Evolutionary conservation across 805 yeast species (phyloP).

Genomic region (Yarrowia sp.): DNA sequence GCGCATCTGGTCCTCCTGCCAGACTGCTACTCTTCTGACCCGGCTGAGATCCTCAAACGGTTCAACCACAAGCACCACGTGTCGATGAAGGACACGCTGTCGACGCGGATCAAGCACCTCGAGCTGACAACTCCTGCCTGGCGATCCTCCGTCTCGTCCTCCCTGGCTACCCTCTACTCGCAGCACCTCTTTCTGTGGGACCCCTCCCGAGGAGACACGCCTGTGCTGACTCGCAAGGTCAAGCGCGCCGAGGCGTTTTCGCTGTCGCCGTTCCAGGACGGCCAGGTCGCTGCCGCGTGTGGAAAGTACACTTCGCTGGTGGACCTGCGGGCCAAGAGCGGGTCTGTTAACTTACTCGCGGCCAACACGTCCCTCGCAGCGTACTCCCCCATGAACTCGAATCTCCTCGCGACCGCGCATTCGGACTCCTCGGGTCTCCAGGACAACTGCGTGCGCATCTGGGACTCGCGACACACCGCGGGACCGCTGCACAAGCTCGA

Average conservation of each 20-base stretch:
- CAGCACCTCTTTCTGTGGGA: constrained; percentile 80
- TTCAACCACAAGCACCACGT: constrained; percentile 76
- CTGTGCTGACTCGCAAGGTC: constrained; percentile 53
- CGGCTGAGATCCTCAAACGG: constrained; percentile 72
- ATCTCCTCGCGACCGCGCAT: constrained; percentile 64
- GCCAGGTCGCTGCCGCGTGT: constrained; percentile 58
- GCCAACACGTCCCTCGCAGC: constrained; percentile 42
- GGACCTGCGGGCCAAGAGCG: constrained; percentile 59
- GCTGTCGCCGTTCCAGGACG: constrained; percentile 47
- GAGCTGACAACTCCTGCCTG: constrained; percentile 45
- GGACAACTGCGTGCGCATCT: constrained; percentile 53
- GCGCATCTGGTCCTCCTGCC: constrained; percentile 74
- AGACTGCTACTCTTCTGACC: constrained; percentile 46
- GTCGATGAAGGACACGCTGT: constrained; percentile 30
- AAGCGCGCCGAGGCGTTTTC: constrained; percentile 54
- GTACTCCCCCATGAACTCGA: constrained; percentile 64
- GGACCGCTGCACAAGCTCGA: constrained; percentile 51
- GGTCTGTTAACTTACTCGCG: constrained; percentile 47
- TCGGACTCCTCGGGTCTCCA: constrained; percentile 37
- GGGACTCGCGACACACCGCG: constrained; percentile 66
- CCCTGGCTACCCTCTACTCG: constrained; percentile 61
- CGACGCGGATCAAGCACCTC: constrained; percentile 41
- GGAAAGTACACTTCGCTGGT: constrained; percentile 69
- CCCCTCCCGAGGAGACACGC: constrained; percentile 54
- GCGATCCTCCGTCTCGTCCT: constrained; percentile 46